Percentiles rank a stretch among this genome's conserved stretches.
Conservation (phyloP, 495 filamentous ascomycete genomes). For the Amphirosellinia nigrospora region DNA sequence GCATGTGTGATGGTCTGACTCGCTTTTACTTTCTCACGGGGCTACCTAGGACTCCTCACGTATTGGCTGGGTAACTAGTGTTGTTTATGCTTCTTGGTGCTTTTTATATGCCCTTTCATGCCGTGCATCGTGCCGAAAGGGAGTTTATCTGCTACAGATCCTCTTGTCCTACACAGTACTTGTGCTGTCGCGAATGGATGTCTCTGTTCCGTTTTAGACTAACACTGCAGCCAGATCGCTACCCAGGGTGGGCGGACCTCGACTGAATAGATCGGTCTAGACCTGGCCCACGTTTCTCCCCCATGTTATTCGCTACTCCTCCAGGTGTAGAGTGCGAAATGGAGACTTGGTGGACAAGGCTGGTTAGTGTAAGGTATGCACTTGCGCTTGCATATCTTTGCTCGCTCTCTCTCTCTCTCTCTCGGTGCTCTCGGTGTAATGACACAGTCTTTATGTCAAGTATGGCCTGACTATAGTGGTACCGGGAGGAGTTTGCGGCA, state of each 20-base stretch:
- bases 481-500: conserved; percentile 1
- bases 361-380: conserved; percentile 9
- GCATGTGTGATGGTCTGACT: conserved; percentile 20
- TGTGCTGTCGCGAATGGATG: conserved; percentile 14
- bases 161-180: conserved; percentile 1
- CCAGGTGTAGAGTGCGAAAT: background rate
- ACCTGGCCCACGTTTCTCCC: conserved; percentile 22
- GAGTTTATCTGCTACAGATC: conserved; percentile 20
- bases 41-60: conserved; percentile 10
- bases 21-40: conserved; percentile 7
- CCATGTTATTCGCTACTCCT: conserved; percentile 3
- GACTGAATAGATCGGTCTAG: conserved; percentile 24
- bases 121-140: conserved; percentile 12
- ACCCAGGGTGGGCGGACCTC: conserved; percentile 21
- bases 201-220: conserved; percentile 25
- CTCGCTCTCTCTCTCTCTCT: background rate
- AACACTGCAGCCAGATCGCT: conserved; percentile 24
- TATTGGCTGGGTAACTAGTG: conserved; percentile 7
- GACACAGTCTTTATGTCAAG: background rate
- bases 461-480: background rate
- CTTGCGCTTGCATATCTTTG: conserved; percentile 18
- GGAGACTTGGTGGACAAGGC: conserved; percentile 11
- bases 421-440: conserved; percentile 20
- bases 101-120: conserved; percentile 1
- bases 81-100: background rate